These are phyloP conservation scores for Leccinum rimulosum DNA, from an alignment of 768 basidiomycete genomes.

Conservation along the genomic window DNA sequence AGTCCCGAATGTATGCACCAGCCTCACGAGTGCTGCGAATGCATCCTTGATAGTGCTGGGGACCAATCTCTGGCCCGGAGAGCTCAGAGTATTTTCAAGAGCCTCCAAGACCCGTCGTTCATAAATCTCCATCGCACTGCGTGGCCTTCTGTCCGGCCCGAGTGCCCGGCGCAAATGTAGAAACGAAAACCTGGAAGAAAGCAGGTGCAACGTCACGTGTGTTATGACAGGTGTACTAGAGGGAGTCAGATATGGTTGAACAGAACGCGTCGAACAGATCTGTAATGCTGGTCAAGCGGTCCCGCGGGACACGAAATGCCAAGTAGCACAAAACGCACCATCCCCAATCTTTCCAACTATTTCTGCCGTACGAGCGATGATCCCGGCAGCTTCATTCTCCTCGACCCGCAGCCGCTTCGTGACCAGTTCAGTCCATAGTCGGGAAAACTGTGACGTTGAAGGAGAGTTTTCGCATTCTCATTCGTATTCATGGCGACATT, in stretches of 20 bases:
- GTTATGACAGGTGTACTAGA: not conserved
- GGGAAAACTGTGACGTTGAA: slow-evolving; percentile 44
- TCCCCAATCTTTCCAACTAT: slow-evolving; percentile 41
- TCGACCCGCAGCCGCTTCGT: slow-evolving; percentile 46
- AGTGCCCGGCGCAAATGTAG: slow-evolving; percentile 30
- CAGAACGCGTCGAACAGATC: slow-evolving; percentile 47
- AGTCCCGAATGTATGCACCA: slow-evolving; percentile 53
- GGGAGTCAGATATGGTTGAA: slow-evolving; percentile 9
- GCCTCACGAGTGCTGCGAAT: slow-evolving; percentile 34
- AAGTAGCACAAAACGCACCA: slow-evolving; percentile 34
- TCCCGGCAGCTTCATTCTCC: slow-evolving; percentile 39
- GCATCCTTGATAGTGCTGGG: slow-evolving; percentile 10
- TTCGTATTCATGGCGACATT: slow-evolving; percentile 2
- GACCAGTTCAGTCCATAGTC: slow-evolving; percentile 49
- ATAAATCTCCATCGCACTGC: slow-evolving; percentile 16
- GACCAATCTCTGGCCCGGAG: not conserved
- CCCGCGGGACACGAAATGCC: slow-evolving; percentile 26
- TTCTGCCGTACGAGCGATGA: slow-evolving; percentile 47
- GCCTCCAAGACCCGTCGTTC: slow-evolving; percentile 23
- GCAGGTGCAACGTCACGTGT: slow-evolving; percentile 38
- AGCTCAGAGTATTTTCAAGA: slow-evolving; percentile 14
- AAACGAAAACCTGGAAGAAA: slow-evolving; percentile 45
- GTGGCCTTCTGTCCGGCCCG: slow-evolving; percentile 14
- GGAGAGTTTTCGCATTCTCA: slow-evolving; percentile 28
- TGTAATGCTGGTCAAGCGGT: slow-evolving; percentile 14